Evolutionary conservation across 2,329 filamentous ascomycete species (phyloP), one percentile per base, ranked within the genome.

Genomic region (Diplodia scrobiculata): DNA sequence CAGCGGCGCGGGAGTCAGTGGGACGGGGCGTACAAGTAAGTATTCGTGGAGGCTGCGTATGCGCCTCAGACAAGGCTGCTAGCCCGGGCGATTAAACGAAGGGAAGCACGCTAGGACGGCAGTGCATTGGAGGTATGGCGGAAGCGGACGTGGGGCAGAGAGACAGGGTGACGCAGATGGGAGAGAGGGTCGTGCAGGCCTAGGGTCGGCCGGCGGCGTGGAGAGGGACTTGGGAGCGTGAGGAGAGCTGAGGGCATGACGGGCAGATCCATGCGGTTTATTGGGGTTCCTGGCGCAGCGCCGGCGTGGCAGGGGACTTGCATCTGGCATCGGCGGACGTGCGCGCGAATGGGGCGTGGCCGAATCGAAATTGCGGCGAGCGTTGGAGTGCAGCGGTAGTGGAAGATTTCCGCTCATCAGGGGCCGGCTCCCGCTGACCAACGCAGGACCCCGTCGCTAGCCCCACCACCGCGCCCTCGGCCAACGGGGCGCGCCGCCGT

Each of bases 201-300:
- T n/a, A 19, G 17, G 38, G 45, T 62, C 58, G 27, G 29, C n/a
- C 13, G 34, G 58, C 19, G 58, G 38, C 58, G 58, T 60, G 58
- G 41, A 32, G 58, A 60, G 55, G 55, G 25, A 10, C 36, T 14
- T 27, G 14, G 55, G 17, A 27, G 55, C 55, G 41, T 38, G 54
- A 59, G 38, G 58, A 29, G 55, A 34, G 41, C n/a, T 34, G 51
- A 27, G 51, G 52, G 32, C 52, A 55, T 55, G 52, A 25, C 52
- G 36, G 41, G 55, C 36, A 60, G 60, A 64, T 64, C 60, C 60
- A 64, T 54, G 48, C 60, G 48, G 60, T 32, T 54, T 52, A 64
- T 64, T 64, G 47, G 60, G 60, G 41, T 62, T 45, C 58, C 58
- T 50, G 58, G 58, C 41, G 41, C 41, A 36, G 58, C 58, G 45